These are phyloP conservation scores for Metarhizium album DNA, from an alignment of 2,329 filamentous ascomycete genomes.

Conservation along the genomic window DNA sequence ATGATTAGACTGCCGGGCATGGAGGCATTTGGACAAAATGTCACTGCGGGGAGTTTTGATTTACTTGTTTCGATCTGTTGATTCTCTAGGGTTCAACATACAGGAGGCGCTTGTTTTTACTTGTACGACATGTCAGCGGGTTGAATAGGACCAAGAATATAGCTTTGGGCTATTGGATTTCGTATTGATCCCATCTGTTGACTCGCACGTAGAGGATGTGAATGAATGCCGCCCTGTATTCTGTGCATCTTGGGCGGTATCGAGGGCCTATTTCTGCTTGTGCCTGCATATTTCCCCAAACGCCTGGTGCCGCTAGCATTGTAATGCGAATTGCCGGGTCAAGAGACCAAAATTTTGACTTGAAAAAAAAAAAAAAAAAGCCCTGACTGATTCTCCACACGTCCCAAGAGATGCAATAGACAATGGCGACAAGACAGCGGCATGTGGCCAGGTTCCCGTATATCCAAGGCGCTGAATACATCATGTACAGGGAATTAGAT, in stretches of 20 bases:
- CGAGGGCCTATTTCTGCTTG: neutral
- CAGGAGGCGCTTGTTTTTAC: neutral
- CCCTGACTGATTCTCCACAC: no score
- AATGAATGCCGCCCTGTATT: neutral
- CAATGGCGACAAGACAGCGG: neutral
- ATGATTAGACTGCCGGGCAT: slow-evolving; percentile 15
- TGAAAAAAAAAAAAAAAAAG: no score
- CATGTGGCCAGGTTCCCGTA: neutral
- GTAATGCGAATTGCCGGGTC: neutral
- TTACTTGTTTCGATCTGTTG: neutral
- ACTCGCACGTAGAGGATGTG: neutral
- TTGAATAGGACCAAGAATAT: neutral
- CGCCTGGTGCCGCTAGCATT: neutral
- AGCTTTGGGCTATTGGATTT: neutral
- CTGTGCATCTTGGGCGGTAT: neutral
- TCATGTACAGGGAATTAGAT: slow-evolving; percentile 2
- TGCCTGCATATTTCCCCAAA: neutral
- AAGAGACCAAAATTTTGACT: no score
- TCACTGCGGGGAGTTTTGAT: slow-evolving; percentile 3
- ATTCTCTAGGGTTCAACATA: neutral
- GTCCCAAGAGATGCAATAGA: neutral
- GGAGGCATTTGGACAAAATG: neutral
- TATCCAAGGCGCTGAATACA: neutral
- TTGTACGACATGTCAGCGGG: neutral
- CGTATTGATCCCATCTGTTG: neutral